These are phyloP conservation scores for Penicillium longicatenatum DNA, from an alignment of 495 filamentous ascomycete genomes.

Conservation along the genomic window DNA sequence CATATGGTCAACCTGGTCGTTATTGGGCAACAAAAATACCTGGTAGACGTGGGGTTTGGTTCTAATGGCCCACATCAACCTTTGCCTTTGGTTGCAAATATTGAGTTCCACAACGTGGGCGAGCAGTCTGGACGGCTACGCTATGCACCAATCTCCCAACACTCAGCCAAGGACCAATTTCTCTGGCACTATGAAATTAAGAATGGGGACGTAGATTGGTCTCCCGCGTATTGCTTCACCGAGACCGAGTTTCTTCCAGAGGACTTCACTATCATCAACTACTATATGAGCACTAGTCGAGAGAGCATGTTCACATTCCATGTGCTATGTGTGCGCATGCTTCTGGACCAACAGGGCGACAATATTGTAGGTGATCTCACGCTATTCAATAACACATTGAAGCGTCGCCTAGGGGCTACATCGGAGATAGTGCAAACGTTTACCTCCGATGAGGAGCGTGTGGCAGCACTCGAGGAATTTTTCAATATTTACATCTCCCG, in stretches of 20 bases:
- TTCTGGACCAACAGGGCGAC: conserved; percentile 37
- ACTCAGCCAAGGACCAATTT: conserved; percentile 24
- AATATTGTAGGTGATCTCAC: conserved; percentile 57
- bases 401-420: conserved; percentile 11
- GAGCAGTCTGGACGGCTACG: conserved; percentile 45
- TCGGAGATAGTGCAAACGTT: conserved; percentile 16
- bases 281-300: conserved; percentile 35
- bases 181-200: conserved; percentile 58
- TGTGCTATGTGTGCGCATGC: conserved; percentile 50
- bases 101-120: conserved; percentile 39
- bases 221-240: conserved; percentile 56
- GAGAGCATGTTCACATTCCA: conserved; percentile 51
- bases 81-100: conserved; percentile 42
- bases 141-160: conserved; percentile 26
- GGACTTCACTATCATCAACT: conserved; percentile 62
- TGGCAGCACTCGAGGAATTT: conserved; percentile 17
- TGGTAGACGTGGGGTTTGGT: conserved; percentile 71
- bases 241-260: conserved; percentile 56
- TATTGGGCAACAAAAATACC: conserved; percentile 49
- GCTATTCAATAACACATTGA: conserved; percentile 52
- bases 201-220: conserved; percentile 45
- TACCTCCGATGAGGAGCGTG: conserved; percentile 18
- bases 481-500: conserved; percentile 11
- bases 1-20: conserved; percentile 70
- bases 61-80: conserved; percentile 53